A percentile compares a stretch with the other conserved stretches of the same genome.
Evolutionary conservation across 2,329 filamentous ascomycete species (phyloP).

Genomic region (Elsinoe necatrix): DNA sequence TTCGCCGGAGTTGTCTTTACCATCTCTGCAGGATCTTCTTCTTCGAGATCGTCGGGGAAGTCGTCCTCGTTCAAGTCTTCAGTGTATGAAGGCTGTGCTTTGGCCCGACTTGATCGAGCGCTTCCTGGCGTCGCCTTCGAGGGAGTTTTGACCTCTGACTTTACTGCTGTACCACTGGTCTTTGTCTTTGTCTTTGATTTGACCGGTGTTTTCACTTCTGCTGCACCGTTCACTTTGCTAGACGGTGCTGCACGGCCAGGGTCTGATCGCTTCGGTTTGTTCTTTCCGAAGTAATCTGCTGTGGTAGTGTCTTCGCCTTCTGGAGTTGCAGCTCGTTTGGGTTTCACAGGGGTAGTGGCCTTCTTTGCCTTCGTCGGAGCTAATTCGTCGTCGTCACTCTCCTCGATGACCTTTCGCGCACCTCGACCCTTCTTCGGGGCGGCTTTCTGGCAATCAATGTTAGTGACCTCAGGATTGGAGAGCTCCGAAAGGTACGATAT

Average conservation of each 20-base stretch:
- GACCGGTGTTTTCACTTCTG: conserved; percentile 30
- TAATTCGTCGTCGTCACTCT: conserved; percentile 65
- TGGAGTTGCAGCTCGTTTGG: conserved; percentile 42
- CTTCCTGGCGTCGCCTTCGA: conserved; percentile 30
- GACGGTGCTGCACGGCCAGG: conserved; percentile 23
- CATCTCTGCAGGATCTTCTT: conserved; percentile 73
- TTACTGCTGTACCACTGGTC: conserved; percentile 24
- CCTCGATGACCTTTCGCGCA: conserved; percentile 62
- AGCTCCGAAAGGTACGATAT: conserved; percentile 18
- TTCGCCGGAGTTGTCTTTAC: conserved; percentile 58
- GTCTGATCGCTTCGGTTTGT: conserved; percentile 46
- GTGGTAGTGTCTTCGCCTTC: conserved; percentile 51
- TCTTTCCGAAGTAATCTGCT: conserved; percentile 53
- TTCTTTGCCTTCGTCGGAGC: conserved; percentile 37
- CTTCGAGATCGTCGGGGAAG: conserved; percentile 33
- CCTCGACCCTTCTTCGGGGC: conserved; percentile 40
- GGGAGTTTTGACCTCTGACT: conserved; percentile 18
- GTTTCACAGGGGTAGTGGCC: conserved; percentile 52
- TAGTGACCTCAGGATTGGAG: background rate
- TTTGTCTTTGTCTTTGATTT: conserved; percentile 29
- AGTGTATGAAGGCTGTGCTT: conserved; percentile 36
- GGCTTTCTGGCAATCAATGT: conserved; percentile 21
- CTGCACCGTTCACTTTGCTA: conserved; percentile 23
- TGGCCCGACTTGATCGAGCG: conserved; percentile 30
- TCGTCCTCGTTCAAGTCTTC: conserved; percentile 28